phyloP scores from a whole-genome alignment of 208 protist species.

The Trichomonas gallinae region DNA sequence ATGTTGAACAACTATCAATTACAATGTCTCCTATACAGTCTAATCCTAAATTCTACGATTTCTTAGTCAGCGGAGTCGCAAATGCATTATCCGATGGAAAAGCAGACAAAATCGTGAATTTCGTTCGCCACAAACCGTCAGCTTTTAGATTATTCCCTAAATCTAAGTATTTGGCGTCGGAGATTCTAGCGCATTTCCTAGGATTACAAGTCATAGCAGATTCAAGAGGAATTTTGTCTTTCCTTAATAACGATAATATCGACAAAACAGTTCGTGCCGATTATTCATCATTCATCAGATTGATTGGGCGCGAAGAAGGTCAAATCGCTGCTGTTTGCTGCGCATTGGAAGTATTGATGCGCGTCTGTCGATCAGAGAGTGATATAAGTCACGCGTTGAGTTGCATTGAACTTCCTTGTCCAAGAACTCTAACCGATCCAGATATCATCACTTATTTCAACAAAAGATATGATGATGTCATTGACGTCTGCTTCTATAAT shows the following conservation, averaged over 20 bases:
- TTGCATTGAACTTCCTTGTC: background rate
- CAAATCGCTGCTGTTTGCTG: background rate
- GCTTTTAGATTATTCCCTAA: background rate
- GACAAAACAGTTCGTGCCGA: background rate
- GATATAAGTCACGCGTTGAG: background rate
- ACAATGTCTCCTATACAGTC: background rate
- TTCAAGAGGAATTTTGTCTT: background rate
- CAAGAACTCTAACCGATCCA: background rate
- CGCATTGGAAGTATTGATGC: background rate
- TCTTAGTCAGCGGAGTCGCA: background rate
- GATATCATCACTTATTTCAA: background rate
- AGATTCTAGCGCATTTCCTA: background rate
- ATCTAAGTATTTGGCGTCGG: background rate
- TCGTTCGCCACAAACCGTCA: background rate
- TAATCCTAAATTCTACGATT: background rate
- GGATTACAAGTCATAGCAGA: background rate
- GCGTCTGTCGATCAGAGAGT: background rate
- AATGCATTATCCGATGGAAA: background rate
- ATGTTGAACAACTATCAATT: background rate
- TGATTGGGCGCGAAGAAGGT: background rate
- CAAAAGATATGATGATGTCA: background rate
- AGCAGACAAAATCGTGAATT: background rate
- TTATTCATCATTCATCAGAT: background rate
- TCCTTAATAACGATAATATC: background rate
- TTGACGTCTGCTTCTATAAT: background rate